Evolutionary conservation across 179 eudicot genomes (phyloP).

Genomic region (Silene vulgaris): DNA sequence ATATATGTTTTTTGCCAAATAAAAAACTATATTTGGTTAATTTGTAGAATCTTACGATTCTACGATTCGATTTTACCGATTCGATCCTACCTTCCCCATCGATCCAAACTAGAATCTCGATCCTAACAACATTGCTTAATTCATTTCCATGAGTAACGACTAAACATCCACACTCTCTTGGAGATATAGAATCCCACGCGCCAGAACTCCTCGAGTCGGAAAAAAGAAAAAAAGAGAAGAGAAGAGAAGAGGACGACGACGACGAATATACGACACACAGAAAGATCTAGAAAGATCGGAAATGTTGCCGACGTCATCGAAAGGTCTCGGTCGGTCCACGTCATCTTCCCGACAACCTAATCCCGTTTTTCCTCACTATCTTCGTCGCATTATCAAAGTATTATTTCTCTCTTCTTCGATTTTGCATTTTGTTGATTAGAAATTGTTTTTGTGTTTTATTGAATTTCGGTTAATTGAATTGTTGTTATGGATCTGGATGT

Average conservation of each 20-base stretch:
- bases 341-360: slow-evolving; percentile 48
- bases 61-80: too few relatives aligned
- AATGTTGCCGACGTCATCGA: slow-evolving; percentile 72
- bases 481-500: not conserved
- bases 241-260: not conserved
- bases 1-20: too few relatives aligned
- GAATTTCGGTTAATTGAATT: not conserved
- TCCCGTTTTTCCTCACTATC: slow-evolving; percentile 64
- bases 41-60: too few relatives aligned
- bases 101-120: too few relatives aligned
- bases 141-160: too few relatives aligned
- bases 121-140: too few relatives aligned
- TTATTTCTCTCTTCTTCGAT: not conserved
- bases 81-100: too few relatives aligned
- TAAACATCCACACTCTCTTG: too few relatives aligned
- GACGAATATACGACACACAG: not conserved
- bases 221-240: too few relatives aligned
- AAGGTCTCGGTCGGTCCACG: slow-evolving; percentile 53
- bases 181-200: too few relatives aligned
- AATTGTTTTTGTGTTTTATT: not conserved
- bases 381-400: slow-evolving; percentile 82
- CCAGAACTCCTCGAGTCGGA: too few relatives aligned
- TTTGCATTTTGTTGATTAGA: not conserved
- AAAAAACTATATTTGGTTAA: too few relatives aligned
- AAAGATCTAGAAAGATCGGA: slow-evolving; percentile 23